Evolutionary conservation across 768 basidiomycete species (phyloP).

Genomic region (Trametes cubensis): DNA sequence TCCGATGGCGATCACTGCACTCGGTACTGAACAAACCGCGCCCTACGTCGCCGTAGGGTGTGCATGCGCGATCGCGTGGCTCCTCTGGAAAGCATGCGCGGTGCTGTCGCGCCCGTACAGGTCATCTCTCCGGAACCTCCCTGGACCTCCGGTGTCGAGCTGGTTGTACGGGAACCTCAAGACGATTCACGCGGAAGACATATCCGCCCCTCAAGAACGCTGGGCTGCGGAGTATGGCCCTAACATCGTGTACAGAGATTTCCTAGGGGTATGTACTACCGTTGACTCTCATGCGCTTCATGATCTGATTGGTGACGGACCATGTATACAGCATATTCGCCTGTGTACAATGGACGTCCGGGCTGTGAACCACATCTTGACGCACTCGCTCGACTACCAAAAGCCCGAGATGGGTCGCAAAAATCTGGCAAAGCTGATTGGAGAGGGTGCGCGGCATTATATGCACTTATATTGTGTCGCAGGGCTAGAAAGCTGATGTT

Average conservation of each 20-base stretch:
- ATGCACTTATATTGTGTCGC: too few relatives aligned
- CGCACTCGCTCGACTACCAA: slow-evolving; percentile 57
- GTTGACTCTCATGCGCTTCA: too few relatives aligned
- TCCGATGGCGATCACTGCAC: too few relatives aligned
- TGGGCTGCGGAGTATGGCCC: slow-evolving; percentile 54
- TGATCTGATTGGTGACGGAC: neutral
- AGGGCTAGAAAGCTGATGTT: too few relatives aligned
- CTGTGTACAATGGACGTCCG: slow-evolving; percentile 49
- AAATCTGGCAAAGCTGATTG: slow-evolving; percentile 46
- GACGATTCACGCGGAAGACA: slow-evolving; percentile 46
- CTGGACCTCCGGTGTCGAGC: slow-evolving; percentile 50
- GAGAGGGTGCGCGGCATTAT: slow-evolving; percentile 38
- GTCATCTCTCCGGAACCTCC: slow-evolving; percentile 50
- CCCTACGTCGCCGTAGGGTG: too few relatives aligned
- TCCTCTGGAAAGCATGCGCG: neutral
- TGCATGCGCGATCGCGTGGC: neutral
- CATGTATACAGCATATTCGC: neutral
- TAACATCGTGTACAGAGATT: slow-evolving; percentile 46
- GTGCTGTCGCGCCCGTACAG: neutral
- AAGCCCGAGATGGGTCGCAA: slow-evolving; percentile 51
- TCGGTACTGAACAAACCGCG: too few relatives aligned
- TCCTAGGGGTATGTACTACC: slow-evolving; percentile 45
- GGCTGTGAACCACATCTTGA: slow-evolving; percentile 66
- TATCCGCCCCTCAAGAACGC: slow-evolving; percentile 33
- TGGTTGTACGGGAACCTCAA: slow-evolving; percentile 52